Evolutionary conservation across 805 yeast species (phyloP).

Genomic region (Lipomyces mesembrius): DNA sequence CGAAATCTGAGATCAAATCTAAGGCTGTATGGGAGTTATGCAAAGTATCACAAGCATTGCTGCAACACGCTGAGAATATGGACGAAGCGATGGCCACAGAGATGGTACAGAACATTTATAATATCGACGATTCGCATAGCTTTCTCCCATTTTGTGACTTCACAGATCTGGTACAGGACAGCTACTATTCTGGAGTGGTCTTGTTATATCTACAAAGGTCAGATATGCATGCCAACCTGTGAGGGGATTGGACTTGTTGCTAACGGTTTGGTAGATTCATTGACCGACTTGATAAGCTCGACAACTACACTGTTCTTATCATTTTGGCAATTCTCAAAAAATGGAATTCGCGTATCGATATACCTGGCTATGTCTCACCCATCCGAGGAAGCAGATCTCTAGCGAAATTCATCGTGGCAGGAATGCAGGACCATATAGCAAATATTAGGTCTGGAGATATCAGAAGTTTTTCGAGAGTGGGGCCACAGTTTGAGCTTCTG

Average conservation of each 20-base stretch:
- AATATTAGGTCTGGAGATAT: not conserved
- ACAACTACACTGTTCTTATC: slow-evolving; percentile 17
- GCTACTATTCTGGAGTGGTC: slow-evolving; percentile 7
- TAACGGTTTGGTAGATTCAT: slow-evolving; percentile 3
- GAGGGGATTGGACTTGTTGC: not conserved
- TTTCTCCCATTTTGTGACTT: slow-evolving; percentile 26
- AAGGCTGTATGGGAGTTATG: slow-evolving; percentile 25
- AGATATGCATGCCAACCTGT: not conserved
- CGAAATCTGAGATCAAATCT: not conserved
- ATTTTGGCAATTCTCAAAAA: slow-evolving; percentile 16
- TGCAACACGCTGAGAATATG: slow-evolving; percentile 19
- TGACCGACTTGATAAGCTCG: slow-evolving; percentile 13
- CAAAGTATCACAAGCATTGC: slow-evolving; percentile 19
- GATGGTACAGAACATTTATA: slow-evolving; percentile 20
- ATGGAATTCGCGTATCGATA: not conserved
- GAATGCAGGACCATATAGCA: not conserved
- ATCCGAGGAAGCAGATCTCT: slow-evolving; percentile 17
- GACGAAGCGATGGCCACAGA: slow-evolving; percentile 16
- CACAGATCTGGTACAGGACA: slow-evolving; percentile 11
- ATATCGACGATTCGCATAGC: slow-evolving; percentile 10
- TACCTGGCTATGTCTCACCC: slow-evolving; percentile 4
- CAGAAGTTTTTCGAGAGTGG: not conserved
- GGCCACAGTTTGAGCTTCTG: slow-evolving; percentile 21
- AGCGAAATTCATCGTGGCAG: not conserved
- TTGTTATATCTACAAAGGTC: slow-evolving; percentile 29